phyloP scores from a whole-genome alignment of 1,139 yeast genomes.

The Sugiyamaella novakii region DNA sequence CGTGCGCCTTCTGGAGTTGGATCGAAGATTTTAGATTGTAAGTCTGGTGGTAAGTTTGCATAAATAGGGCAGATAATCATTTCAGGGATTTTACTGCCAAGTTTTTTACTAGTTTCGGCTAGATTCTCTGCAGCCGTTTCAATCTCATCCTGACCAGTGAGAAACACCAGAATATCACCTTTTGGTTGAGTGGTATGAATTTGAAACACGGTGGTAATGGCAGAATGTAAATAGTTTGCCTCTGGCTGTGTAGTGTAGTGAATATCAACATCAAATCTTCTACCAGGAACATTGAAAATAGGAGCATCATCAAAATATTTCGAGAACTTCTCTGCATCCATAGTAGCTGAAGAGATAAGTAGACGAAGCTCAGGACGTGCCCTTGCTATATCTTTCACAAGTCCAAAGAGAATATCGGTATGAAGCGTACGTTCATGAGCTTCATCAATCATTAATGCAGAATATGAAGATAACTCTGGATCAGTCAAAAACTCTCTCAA shows the following conservation, averaged over 20 bases:
- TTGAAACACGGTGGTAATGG: constrained; percentile 78
- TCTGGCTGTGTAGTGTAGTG: constrained; percentile 87
- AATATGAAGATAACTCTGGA: constrained; percentile 65
- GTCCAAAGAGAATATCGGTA: constrained; percentile 87
- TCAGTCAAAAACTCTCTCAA: constrained; percentile 81
- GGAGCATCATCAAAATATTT: constrained; percentile 81
- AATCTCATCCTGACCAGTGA: constrained; percentile 95
- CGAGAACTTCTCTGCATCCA: constrained; percentile 85
- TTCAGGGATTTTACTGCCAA: constrained; percentile 65
- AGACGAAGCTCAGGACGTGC: constrained; percentile 70
- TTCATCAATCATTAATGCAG: constrained; percentile 91
- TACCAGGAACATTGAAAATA: constrained; percentile 81
- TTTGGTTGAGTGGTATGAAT: constrained; percentile 73
- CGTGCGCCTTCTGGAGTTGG: constrained; percentile 80
- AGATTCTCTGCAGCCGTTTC: constrained; percentile 76
- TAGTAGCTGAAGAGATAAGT: constrained; percentile 89
- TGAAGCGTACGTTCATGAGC: constrained; percentile 94
- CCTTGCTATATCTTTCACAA: constrained; percentile 69
- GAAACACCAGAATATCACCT: constrained; percentile 89
- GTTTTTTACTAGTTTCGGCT: constrained; percentile 60
- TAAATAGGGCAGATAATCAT: constrained; percentile 84
- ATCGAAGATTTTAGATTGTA: constrained; percentile 79
- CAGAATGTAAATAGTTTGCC: constrained; percentile 86
- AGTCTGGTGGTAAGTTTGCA: constrained; percentile 84
- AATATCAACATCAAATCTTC: constrained; percentile 85